Percentiles rank a stretch among this genome's conserved stretches.
These are phyloP conservation scores for Rutstroemia sp. DNA, from an alignment of 2,329 filamentous ascomycete species.

Conservation along the genomic window DNA sequence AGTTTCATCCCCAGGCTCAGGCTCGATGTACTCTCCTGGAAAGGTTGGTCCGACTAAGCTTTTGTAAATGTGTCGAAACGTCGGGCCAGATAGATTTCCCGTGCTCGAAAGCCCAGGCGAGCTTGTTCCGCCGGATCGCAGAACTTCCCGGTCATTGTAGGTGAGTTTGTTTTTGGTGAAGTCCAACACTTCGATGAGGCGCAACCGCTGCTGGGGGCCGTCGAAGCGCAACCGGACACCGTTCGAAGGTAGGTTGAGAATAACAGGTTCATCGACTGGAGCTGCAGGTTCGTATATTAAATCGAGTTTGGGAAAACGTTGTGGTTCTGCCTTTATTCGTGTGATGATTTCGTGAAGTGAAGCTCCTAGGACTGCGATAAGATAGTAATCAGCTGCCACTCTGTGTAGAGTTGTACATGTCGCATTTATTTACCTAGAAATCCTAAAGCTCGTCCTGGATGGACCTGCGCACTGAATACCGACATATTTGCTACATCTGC, in stretches of 20 bases:
- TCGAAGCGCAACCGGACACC: constrained; percentile 89
- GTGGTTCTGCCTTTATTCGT: constrained; percentile 79
- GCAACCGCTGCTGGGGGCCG: constrained; percentile 82
- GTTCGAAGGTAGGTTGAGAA: constrained; percentile 72
- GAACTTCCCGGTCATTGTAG: constrained; percentile 74
- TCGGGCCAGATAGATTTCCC: constrained; percentile 50
- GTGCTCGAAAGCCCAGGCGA: constrained; percentile 21
- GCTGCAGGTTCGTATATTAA: constrained; percentile 69
- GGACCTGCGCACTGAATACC: constrained; percentile 53
- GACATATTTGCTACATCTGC: constrained; percentile 31
- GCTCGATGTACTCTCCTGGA: constrained; percentile 80
- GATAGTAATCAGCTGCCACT: constrained; percentile 10
- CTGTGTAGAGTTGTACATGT: neutral
- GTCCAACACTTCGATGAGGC: constrained; percentile 84
- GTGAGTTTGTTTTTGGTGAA: constrained; percentile 78
- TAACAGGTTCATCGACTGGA: constrained; percentile 68
- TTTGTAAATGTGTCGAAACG: constrained; percentile 86
- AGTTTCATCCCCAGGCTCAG: constrained; percentile 42
- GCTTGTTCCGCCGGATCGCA: constrained; percentile 48
- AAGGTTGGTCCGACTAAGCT: constrained; percentile 90
- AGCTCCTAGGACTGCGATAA: constrained; percentile 66
- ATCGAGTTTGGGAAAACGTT: constrained; percentile 75
- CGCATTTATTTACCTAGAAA: constrained; percentile 32
- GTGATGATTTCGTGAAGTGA: constrained; percentile 87
- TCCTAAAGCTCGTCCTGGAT: constrained; percentile 54